Evolutionary conservation across 108 stramenopile species (phyloP), one percentile per base, ranked within the genome.

Genomic region (Cylindrotheca closterium): DNA sequence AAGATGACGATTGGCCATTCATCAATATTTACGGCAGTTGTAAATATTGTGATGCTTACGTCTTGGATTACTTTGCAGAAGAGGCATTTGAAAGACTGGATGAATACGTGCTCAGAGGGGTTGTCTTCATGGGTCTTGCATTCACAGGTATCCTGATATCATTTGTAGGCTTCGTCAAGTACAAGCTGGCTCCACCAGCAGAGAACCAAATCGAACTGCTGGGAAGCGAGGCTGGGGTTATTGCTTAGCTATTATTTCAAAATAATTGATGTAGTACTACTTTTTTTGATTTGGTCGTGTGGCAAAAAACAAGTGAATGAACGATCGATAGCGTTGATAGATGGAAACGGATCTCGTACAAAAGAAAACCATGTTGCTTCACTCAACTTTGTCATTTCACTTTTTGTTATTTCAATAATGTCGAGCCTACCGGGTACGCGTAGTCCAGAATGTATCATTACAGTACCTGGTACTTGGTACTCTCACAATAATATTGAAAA

Each of bases 1-100:
- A 67, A 19, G 59, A 67, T n/a, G 79, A 80, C 47, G 74, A 70
- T 33, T 75, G 64, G 55, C 79, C 79, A 15, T 75, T 63, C 47
- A 62, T 80, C 37, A 72, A 68, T 47, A 72, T 80, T 30, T 80
- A 75, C 34, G 79, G 70, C 24, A 75, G 68, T 25, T 80, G 79
- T 51, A 75, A 72, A 24, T 68, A 70, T 18, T 80, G 79, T 53
- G 66, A 75, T 28, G 79, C 79, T 2, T 80, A 75, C 51, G 30
- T 80, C 5, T 24, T 80, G 49, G 79, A 80, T 45, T 75, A 75
- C 51, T 80, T 71, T 62, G 63, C 70, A 10, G 68, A 74, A 32
- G 71, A 80, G 61, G 64, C 78, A 23, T 80, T 80, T 53, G 63
- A 72, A 65, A 31, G 48, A 23, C 53, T 75, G 24, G 50, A 75